Conservation (phyloP, 2,329 filamentous ascomycete genomes). For the Hymenoscyphus scutula region DNA sequence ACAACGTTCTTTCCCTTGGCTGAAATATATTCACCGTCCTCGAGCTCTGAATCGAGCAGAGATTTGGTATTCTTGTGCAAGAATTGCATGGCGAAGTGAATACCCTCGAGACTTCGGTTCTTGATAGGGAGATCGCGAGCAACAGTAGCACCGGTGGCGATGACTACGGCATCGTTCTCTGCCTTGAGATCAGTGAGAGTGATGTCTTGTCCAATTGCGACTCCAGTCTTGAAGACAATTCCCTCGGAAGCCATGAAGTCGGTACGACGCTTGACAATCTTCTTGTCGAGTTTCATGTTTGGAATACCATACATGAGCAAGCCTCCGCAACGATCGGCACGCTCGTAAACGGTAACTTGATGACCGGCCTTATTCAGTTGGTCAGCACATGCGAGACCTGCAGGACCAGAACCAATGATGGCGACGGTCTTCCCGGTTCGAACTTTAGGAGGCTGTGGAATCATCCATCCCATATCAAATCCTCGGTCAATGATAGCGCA, state of each 20-base stretch:
- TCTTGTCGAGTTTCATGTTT: conserved; percentile 99
- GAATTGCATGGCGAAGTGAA: conserved; percentile 98
- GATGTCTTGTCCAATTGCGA: conserved; percentile 73
- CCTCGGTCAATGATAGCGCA: conserved; percentile 97
- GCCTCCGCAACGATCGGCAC: conserved; percentile 84
- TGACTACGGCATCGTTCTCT: conserved; percentile 78
- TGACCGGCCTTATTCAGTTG: conserved; percentile 94
- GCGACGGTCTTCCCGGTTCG: conserved; percentile 88
- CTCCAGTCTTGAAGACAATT: conserved; percentile 74
- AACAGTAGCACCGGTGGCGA: conserved; percentile 90
- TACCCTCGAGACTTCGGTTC: conserved; percentile 80
- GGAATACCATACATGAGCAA: conserved; percentile 98
- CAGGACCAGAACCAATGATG: conserved; percentile 87
- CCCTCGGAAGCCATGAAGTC: conserved; percentile 94
- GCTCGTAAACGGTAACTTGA: conserved; percentile 85
- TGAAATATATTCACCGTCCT: conserved; percentile 83
- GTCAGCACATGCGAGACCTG: conserved; percentile 86
- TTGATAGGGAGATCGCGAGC: conserved; percentile 90
- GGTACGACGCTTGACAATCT: conserved; percentile 89
- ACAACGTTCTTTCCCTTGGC: conserved; percentile 95
- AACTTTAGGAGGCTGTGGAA: conserved; percentile 72
- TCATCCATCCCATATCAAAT: conserved; percentile 98
- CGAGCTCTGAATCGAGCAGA: conserved; percentile 84
- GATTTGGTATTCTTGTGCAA: conserved; percentile 97
- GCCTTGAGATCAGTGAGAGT: conserved; percentile 69